Percentiles rank a stretch among this genome's conserved stretches.
Evolutionary conservation across 352 stramenopile species (phyloP).

Genomic region (Peronospora tabacina): DNA sequence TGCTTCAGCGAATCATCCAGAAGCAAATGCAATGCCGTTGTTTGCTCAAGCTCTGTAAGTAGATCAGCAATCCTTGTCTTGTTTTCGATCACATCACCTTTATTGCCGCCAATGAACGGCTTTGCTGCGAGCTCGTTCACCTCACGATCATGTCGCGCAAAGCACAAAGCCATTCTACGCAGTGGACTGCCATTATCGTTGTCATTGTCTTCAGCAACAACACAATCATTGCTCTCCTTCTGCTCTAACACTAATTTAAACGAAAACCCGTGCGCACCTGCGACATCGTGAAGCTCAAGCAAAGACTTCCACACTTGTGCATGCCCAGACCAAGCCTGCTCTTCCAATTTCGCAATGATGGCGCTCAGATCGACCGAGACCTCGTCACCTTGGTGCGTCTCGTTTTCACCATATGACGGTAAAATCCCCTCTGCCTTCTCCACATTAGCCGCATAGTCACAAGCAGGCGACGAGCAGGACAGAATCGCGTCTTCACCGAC

Average conservation of each 20-base stretch:
- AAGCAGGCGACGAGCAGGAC: slow-evolving; percentile 42
- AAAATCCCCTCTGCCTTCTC: slow-evolving; percentile 66
- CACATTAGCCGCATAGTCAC: slow-evolving; percentile 82
- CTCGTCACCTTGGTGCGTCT: slow-evolving; percentile 3
- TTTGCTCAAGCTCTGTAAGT: slow-evolving; percentile 5
- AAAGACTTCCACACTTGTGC: slow-evolving; percentile 29
- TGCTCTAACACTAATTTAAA: slow-evolving; percentile 35
- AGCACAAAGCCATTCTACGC: slow-evolving; percentile 38
- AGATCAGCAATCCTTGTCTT: slow-evolving; percentile 19
- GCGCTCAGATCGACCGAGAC: slow-evolving; percentile 8
- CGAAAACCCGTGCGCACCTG: slow-evolving; percentile 17
- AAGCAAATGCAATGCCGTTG: slow-evolving; percentile 43
- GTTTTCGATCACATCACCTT: slow-evolving; percentile 44
- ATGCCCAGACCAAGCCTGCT: slow-evolving; percentile 11
- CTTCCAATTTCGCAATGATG: slow-evolving; percentile 22
- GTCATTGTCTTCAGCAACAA: slow-evolving; percentile 4
- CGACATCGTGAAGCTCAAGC: slow-evolving; percentile 23
- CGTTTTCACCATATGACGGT: slow-evolving; percentile 1
- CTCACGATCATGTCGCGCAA: slow-evolving; percentile 49
- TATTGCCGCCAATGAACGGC: slow-evolving; percentile 47
- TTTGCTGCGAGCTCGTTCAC: slow-evolving; percentile 70
- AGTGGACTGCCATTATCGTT: neutral
- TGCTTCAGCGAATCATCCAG: slow-evolving; percentile 57
- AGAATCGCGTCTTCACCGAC: slow-evolving; percentile 82
- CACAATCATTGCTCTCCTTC: slow-evolving; percentile 12